Evolutionary conservation across 2,329 filamentous ascomycete genomes (phyloP), one percentile per base, ranked within the genome.

Genomic region (Aspergillus sp.): DNA sequence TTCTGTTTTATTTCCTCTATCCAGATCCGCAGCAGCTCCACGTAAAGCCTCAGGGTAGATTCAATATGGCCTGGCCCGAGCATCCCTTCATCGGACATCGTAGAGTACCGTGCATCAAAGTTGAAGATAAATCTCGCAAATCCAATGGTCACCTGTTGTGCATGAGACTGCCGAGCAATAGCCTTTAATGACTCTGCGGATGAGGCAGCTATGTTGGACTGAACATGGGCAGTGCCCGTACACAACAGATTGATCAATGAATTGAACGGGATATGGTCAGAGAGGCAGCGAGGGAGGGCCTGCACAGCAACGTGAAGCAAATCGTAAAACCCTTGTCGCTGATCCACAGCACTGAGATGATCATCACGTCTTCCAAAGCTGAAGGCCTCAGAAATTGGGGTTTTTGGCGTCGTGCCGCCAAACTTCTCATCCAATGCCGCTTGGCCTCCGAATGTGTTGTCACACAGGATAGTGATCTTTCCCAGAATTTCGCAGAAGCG

Each of bases 101-200:
- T 97, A 1, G 93, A 91, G 70, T 99, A 99, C 20, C 92, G 86
- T 60, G 96, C 92, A 70, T 99, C 95, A 69, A 97, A 99, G 62
- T 94, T 96, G 76, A 99, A 99, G 49, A 99, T 99, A 72, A 97
- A 99, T 21, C 92, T 83, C 34, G 94, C 90, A 72, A 99, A 99
- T 0, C 94, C 93, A 72, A 95, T 96, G 0, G 92, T 96, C 3
- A 99, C 94, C 70, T 94, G 89, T 62, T 99, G 91, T 0, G 94
- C 92, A 72, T 96, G 89, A 6, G 88, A 89, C 65, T 99, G 94
- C 29, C 89, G 83, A 10, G 95, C 94, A 63, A 99, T 99, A 0
- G 93, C 93, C 69, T 97, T 97, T 14, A 99, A 75, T 1, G 94
- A 97, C 61, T 92, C 88, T 3, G 91, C 89, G 1, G 95, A 97